Evolutionary conservation across 2,329 filamentous ascomycete species (phyloP).

Genomic region (Alternaria dauci): DNA sequence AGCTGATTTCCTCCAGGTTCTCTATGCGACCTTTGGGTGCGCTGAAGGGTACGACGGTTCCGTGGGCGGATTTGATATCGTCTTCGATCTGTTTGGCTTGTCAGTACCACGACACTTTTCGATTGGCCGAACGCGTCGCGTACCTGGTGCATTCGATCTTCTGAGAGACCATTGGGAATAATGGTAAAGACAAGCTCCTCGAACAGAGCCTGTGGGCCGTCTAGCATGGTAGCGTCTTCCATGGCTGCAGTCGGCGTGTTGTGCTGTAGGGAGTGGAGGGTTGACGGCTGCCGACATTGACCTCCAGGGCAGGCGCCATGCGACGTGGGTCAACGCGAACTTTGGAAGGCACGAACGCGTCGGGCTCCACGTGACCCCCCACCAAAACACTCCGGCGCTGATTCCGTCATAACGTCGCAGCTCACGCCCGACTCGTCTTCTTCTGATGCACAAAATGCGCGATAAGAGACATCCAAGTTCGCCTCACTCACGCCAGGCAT

Average conservation of each 20-base stretch:
- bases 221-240: conserved; percentile 46
- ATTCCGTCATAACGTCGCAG: conserved; percentile 2
- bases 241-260: conserved; percentile 26
- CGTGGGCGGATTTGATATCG: conserved; percentile 59
- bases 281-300: conserved; percentile 11
- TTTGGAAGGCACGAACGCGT: conserved; percentile 17
- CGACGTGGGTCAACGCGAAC: conserved; percentile 8
- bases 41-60: conserved; percentile 55
- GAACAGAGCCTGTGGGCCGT: conserved; percentile 49
- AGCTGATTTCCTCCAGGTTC: conserved; percentile 61
- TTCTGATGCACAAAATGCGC: not conserved
- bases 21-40: conserved; percentile 51
- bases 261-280: conserved; percentile 4
- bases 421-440: not conserved
- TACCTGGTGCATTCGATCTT: conserved; percentile 41
- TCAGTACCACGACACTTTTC: conserved; percentile 24
- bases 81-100: conserved; percentile 54
- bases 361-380: conserved; percentile 27
- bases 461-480: not conserved
- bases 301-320: conserved; percentile 11
- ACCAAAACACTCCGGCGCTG: conserved; percentile 11
- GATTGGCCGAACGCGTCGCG: conserved; percentile 29
- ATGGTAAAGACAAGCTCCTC: conserved; percentile 53
- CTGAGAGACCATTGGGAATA: conserved; percentile 52
- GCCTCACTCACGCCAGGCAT: not conserved